Base-by-base conservation (phyloP, 768 basidiomycete genomes). In the Dacryopinax spathularia region DNA sequence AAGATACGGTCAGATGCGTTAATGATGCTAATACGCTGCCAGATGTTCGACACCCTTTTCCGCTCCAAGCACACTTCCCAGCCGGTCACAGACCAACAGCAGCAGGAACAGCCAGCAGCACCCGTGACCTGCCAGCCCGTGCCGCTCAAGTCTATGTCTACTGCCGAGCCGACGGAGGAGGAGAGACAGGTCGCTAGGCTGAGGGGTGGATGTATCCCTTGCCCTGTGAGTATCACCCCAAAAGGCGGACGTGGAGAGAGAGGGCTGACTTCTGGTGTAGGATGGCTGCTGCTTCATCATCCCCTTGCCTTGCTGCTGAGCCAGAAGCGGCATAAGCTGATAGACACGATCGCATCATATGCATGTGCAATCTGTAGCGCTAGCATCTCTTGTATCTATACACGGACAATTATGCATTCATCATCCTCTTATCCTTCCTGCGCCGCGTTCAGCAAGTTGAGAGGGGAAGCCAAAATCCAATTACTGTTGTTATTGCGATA, bases 221-320 rank as follows among this genome's bases (percentile, higher is more conserved):
- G 48, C 18, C 48, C 48, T 29, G 48, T 56, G 48, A 56, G 48
- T 56, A 31, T 31, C 31, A 31, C 25, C 43, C 9, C 13, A 7
- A 15, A 22, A 44, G 12, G 12, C 9, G 43, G 10, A 44, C n/a
- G n/a, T n/a, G n/a, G 43, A 27, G 48, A 18, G 31, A 20, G 48
- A 5, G 25, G 3, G 48, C 48, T 27, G 48, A 29, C 10, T 15
- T 5, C 25, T 3, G 2, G 31, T 56, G 43, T 29, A 56, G 48
- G 48, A 56, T 56, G 48, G 48, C 29, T 56, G 48, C 29, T 56
- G 48, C 18, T 56, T 56, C 48, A 29, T 56, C 29, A 56, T 56
- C 48, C 48, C 48, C 5, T 18, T 56, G 7, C 48, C 48, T 10
- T 56, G 48, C 48, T 56, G 48, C 29, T 56, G 25, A 56, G 7